Base-by-base conservation (phyloP, 73 alveolate species). In the Symbiodinium natans region DNA sequence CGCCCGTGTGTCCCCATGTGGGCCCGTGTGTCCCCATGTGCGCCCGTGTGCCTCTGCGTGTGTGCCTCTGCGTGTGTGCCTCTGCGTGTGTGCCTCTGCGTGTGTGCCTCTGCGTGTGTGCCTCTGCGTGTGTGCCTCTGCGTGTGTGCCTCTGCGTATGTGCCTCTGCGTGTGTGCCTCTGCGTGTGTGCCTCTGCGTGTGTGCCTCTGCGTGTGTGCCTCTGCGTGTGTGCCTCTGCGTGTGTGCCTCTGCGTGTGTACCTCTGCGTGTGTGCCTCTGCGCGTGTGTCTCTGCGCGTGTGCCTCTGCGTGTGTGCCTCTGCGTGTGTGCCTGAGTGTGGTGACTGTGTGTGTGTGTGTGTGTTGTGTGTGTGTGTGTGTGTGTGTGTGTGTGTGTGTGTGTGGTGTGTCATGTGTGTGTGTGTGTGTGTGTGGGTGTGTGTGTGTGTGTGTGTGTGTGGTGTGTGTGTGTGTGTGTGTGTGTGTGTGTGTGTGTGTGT, bases 401-500 rank as follows among this genome's bases (percentile, higher is more conserved):
- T n/a, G 82, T 68, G 82, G 10, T 21, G 82, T 5, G 6, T 9
- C 82, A 6, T 68, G 82, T n/a, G 82, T 21, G 82, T 68, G 82
- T n/a, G 82, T 68, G 82, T n/a, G 82, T 21, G 82, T 68, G 82
- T n/a, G 82, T 68, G 82, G 6, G 82, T 68, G 82, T 68, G 82
- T n/a, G 82, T 68, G 82, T n/a, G 82, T 68, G 82, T 68, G 82
- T n/a, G 82, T 68, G 82, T n/a, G 82, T 68, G 82, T 68, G 82
- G 82, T 68, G 82, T n/a, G 82, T 68, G 82, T 68, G 82, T n/a
- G 82, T 68, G 82, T 27, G 82, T 68, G 82, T n/a, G 82, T 68
- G 82, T n/a, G 82, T 68, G 82, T n/a, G 82, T 68, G 82, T n/a
- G 82, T n/a, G 82, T n/a, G 82, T 68, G 82, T n/a, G 82, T n/a